Conservation (phyloP, 2,329 filamentous ascomycete species). For the Penicillium polonicum region DNA sequence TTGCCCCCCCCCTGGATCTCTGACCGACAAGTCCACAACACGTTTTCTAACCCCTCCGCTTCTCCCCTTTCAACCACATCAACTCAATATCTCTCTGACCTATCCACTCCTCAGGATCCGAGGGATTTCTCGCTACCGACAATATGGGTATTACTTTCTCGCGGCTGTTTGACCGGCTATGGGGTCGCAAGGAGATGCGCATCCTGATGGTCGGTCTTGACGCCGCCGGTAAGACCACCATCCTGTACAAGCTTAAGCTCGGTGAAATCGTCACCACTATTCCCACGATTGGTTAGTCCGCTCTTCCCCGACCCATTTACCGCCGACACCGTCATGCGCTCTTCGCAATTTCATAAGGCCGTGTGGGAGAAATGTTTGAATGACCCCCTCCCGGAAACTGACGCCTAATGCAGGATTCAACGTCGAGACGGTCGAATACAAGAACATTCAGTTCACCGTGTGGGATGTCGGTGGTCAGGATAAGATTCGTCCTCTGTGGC, state of each 20-base stretch:
- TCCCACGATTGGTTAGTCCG: conserved; percentile 83
- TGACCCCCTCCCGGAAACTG: background rate
- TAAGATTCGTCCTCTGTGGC: conserved; percentile 99
- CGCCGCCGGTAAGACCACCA: conserved; percentile 99
- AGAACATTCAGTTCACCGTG: conserved; percentile 99
- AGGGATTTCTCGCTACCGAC: conserved; percentile 33
- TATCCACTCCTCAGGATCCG: conserved; percentile 14
- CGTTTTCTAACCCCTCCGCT: conserved; percentile 24
- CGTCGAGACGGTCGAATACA: conserved; percentile 99
- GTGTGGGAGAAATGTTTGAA: background rate
- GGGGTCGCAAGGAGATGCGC: conserved; percentile 99
- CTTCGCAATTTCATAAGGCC: background rate
- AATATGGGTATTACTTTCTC: conserved; percentile 98
- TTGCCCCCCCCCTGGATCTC: conserved; percentile 10
- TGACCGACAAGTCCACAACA: conserved; percentile 24
- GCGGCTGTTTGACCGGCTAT: conserved; percentile 92
- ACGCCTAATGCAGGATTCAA: conserved; percentile 74
- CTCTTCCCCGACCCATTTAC: background rate
- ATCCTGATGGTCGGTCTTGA: conserved; percentile 99
- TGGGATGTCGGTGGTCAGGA: conserved; percentile 99
- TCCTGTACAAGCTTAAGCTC: conserved; percentile 99
- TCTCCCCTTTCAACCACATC: conserved; percentile 14
- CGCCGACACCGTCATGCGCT: conserved; percentile 1
- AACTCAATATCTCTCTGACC: conserved; percentile 11
- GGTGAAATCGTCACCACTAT: conserved; percentile 98